These are phyloP conservation scores for Dendrobium huoshanense DNA, from an alignment of 106 monocot species.

Conservation along the genomic window DNA sequence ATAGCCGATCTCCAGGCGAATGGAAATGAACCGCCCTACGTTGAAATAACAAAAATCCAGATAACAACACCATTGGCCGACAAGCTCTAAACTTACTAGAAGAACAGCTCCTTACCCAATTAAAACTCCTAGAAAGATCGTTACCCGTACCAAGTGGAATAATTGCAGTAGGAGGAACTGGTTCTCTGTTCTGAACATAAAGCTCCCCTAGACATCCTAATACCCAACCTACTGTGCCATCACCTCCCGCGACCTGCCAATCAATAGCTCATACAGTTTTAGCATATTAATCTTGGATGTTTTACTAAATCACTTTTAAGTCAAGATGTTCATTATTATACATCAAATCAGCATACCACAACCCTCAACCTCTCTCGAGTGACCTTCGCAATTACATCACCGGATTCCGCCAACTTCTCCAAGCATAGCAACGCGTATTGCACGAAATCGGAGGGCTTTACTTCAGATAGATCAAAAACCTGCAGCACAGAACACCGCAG, in stretches of 20 bases:
- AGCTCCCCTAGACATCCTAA: conserved; percentile 69
- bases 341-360: conserved; percentile 31
- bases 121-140: conserved; percentile 87
- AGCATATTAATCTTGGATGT: not conserved
- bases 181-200: conserved; percentile 45
- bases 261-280: not conserved
- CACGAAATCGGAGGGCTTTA: conserved; percentile 75
- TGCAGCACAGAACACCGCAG: conserved; percentile 13
- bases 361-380: conserved; percentile 62
- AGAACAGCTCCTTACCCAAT: conserved; percentile 47
- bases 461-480: conserved; percentile 73
- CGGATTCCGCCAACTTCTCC: conserved; percentile 54
- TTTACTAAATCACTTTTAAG: not conserved
- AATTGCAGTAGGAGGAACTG: conserved; percentile 64
- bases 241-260: conserved; percentile 85
- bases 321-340: not conserved
- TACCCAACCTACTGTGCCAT: conserved; percentile 94
- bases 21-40: conserved; percentile 58
- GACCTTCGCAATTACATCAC: conserved; percentile 44
- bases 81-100: not conserved
- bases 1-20: conserved; percentile 55
- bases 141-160: conserved; percentile 95
- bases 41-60: conserved; percentile 3
- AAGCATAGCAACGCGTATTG: conserved; percentile 51
- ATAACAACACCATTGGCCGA: conserved; percentile 21